A percentile compares a stretch with the other conserved stretches of the same genome.
Evolutionary conservation across 2,329 filamentous ascomycete species (phyloP).

Genomic region (Xylariaceae sp.): DNA sequence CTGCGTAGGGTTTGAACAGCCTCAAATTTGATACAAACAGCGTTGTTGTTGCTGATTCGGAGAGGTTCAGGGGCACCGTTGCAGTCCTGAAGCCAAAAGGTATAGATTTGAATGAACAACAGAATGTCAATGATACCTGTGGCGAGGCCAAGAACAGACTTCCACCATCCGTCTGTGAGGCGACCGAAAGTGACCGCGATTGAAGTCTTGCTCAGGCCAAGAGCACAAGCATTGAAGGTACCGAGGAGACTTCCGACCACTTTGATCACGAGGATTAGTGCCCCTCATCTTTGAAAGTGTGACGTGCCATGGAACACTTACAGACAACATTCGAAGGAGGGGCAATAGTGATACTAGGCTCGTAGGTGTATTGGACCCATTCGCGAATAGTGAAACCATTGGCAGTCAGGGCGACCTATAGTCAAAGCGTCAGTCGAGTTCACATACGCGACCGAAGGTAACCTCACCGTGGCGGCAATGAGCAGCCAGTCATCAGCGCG

Average conservation of each 20-base stretch:
- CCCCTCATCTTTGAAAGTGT: background rate
- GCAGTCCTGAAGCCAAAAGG: conserved; percentile 19
- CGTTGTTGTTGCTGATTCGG: conserved; percentile 3
- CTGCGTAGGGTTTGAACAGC: conserved; percentile 9
- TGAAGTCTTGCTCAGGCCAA: conserved; percentile 19
- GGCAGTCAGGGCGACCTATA: conserved; percentile 11
- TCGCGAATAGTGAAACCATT: conserved; percentile 8
- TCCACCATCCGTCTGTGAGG: conserved; percentile 17
- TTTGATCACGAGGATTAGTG: conserved; percentile 2
- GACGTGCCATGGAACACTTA: conserved; percentile 1
- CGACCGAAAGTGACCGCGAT: conserved; percentile 15
- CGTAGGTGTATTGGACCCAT: conserved; percentile 13
- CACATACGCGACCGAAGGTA: background rate
- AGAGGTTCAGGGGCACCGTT: conserved; percentile 6
- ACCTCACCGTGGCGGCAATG: background rate
- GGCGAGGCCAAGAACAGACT: conserved; percentile 8
- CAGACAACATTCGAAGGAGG: conserved; percentile 4
- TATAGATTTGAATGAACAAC: conserved; percentile 12
- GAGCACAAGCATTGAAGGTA: conserved; percentile 15
- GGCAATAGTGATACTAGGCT: conserved; percentile 9
- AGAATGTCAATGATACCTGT: conserved; percentile 13
- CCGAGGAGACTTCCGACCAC: conserved; percentile 17
- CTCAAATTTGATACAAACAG: conserved; percentile 9
- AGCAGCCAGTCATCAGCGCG: background rate
- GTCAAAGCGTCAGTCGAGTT: background rate